Base-by-base conservation (phyloP, 2,329 filamentous ascomycete species). In the Alternaria angustiovoidea region DNA sequence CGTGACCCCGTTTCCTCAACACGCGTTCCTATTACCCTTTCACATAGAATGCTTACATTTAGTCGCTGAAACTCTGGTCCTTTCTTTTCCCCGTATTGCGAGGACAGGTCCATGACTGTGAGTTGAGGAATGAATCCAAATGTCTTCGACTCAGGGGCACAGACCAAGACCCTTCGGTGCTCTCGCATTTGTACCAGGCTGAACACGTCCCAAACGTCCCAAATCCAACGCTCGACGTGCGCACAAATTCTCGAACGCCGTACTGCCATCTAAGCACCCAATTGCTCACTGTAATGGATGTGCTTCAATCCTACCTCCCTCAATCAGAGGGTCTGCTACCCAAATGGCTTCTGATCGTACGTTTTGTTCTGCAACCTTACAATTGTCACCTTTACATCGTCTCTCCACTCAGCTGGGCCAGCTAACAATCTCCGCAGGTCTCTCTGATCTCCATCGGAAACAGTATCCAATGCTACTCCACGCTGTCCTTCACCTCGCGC, bases 401-500 rank as follows among this genome's bases (percentile, higher is more conserved):
- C 32, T 36, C 5, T 24, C 16, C 20, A n/a, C 8, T 5, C 11
- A 24, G 14, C n/a, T 14, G 2, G 18, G 16, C 8, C 46, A 43
- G 26, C 26, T 42, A 14, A 59, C 32, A 41, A 32, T 4, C 8
- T 8, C 4, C 28, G 3, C 14, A 97, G 94, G 86, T 96, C 75
- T 93, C 93, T 57, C 75, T 93, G 57, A 86, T 96, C 58, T 93
- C 94, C 30, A 84, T 95, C 60, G 90, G 88, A 72, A 99, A 99
- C 84, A 91, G 89, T 36, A 77, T 96, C 47, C 94, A 97, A 83
- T 88, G 91, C 75, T 96, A 96, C 81, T 73, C 83, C 36, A 96
- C 93, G 18, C 85, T 94, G 4, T 85, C 89, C 78, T 96, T 92
- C 81, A 93, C 93, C 7, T 88, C 89, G n/a, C 90, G 92, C 77